Evolutionary conservation across 352 stramenopile species (phyloP), one percentile per base, ranked within the genome.

Genomic region (Phytophthora rubi): DNA sequence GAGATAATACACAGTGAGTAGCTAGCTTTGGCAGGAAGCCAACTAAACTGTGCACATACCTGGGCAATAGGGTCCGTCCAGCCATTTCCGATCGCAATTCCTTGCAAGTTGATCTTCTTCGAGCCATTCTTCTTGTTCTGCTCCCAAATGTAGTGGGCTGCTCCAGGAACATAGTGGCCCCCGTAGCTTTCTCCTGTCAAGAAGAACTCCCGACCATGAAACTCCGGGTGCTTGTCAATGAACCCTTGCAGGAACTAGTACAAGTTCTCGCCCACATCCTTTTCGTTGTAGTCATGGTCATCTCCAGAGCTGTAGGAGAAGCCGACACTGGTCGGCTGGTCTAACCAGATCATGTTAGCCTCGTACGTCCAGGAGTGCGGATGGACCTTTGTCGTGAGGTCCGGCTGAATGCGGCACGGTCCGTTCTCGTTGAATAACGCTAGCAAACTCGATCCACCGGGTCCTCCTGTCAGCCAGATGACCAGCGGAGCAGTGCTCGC

Each of bases 381-480:
- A 57, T 90, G 85, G 9, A 62, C 10, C 55, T 65, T 53, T 3
- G 81, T 86, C 3, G 68, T 73, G 8, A 82, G 66, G 48, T 86
- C 68, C 1, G 73, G 37, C 30, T 82, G 59, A 2, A 90, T 68
- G 8, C 58, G 45, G 42, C 81, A 89, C 16, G 82, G 81, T 5
- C 82, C 82, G 59, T 90, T 89, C 65, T 90, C 82, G 13, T 49
- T 65, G 18, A 90, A 70, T 4, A 91, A 51, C 6, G 81, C 83
- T 26, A 86, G 60, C 39, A 85, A 53, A 68, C 76, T 85, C 3
- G 79, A 88, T 4, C 72, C 71, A 9, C 81, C 81, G 7, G 83
- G 81, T 4, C 82, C 82, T 12, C 82, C 81, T 0, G 75, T 88
- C 39, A 90, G 68, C 82, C 82, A 90, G n/a, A 90, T 58, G 23